A percentile compares a stretch with the other conserved stretches of the same genome.
phyloP scores from a whole-genome alignment of 2,329 filamentous ascomycete species.

The Leptographium lundbergii region DNA sequence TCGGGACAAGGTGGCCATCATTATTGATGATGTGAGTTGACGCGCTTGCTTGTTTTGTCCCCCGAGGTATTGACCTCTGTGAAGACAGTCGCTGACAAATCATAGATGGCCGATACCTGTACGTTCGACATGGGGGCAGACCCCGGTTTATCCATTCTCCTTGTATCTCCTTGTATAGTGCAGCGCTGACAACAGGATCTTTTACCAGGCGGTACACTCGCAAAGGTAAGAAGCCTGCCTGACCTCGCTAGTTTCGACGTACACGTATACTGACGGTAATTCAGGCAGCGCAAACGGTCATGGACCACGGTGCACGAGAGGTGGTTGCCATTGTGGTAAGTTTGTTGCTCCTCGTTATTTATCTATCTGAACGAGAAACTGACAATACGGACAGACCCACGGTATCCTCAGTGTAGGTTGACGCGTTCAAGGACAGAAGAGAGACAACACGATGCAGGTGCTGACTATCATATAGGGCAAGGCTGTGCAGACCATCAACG shows the following conservation, averaged over 20 bases:
- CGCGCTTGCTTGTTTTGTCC: not conserved
- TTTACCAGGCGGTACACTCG: slow-evolving; percentile 24
- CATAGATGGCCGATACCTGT: slow-evolving; percentile 15
- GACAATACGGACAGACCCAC: slow-evolving; percentile 8
- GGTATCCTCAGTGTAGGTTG: slow-evolving; percentile 11
- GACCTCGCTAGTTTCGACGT: too few species aligned
- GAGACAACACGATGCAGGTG: too few species aligned
- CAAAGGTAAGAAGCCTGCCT: slow-evolving; percentile 35
- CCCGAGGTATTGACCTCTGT: not conserved
- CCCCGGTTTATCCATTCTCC: not conserved
- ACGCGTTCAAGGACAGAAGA: not conserved
- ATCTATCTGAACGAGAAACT: not conserved
- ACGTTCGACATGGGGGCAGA: not conserved
- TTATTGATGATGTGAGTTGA: slow-evolving; percentile 40
- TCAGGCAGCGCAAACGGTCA: slow-evolving; percentile 68
- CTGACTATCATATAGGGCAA: slow-evolving; percentile 71
- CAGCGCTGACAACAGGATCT: slow-evolving; percentile 35
- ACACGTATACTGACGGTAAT: not conserved
- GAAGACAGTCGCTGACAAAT: not conserved
- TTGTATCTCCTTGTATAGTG: slow-evolving; percentile 21
- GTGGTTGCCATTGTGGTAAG: slow-evolving; percentile 72
- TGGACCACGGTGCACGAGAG: slow-evolving; percentile 73
- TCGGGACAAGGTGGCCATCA: slow-evolving; percentile 78
- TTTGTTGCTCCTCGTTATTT: not conserved
- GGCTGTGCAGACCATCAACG: slow-evolving; percentile 76